Percentiles rank a stretch among this genome's conserved stretches.
Evolutionary conservation across 371 early-diverging fungal species (phyloP).

Genomic region (Saksenaea oblongispora): DNA sequence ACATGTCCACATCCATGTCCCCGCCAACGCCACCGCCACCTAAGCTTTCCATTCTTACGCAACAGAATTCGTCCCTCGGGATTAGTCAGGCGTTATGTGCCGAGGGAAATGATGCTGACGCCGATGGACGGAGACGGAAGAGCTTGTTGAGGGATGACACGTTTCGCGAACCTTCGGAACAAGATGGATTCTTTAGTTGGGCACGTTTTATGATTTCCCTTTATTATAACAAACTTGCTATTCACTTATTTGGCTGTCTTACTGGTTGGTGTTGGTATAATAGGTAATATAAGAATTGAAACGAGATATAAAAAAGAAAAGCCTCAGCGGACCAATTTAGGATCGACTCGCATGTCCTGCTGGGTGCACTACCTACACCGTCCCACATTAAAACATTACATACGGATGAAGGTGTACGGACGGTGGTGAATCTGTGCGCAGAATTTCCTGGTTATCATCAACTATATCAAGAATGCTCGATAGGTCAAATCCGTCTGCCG

Average conservation of each 20-base stretch:
- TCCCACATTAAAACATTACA: conserved; percentile 34
- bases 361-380: conserved; percentile 53
- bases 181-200: conserved; percentile 31
- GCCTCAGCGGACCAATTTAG: conserved; percentile 9
- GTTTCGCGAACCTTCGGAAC: conserved; percentile 35
- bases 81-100: conserved; percentile 37
- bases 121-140: conserved; percentile 7
- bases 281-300: conserved; percentile 20
- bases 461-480: conserved; percentile 30
- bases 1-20: background rate
- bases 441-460: conserved; percentile 48
- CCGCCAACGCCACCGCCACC: background rate
- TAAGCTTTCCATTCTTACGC: conserved; percentile 9
- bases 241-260: conserved; percentile 42
- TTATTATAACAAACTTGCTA: conserved; percentile 47
- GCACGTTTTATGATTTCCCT: conserved; percentile 37
- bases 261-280: conserved; percentile 52
- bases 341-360: conserved; percentile 33
- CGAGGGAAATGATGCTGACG: conserved; percentile 15
- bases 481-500: conserved; percentile 37
- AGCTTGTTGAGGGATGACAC: conserved; percentile 26
- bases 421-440: conserved; percentile 42
- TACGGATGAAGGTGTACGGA: conserved; percentile 24
- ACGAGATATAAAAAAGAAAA: background rate
- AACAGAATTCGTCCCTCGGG: conserved; percentile 41